A percentile compares a stretch with the other conserved stretches of the same genome.
phyloP scores from a whole-genome alignment of 768 basidiomycete species.

The Trametes cubensis region DNA sequence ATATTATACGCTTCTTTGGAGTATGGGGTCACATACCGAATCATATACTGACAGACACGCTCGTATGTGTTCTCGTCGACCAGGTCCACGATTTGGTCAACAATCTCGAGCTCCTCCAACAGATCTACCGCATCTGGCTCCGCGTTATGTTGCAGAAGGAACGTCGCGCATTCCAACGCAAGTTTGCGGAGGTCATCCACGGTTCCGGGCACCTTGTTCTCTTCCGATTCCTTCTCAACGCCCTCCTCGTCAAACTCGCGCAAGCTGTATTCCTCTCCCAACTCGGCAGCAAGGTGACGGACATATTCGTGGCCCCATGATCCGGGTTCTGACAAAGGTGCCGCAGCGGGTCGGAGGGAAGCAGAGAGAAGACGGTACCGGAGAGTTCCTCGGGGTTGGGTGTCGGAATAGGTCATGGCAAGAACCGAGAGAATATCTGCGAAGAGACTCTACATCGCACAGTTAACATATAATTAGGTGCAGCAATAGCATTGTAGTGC shows the following conservation, averaged over 20 bases:
- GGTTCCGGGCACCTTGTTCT: constrained; percentile 50
- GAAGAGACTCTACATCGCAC: constrained; percentile 71
- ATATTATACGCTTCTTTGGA: not conserved
- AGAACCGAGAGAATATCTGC: constrained; percentile 97
- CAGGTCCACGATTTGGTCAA: constrained; percentile 71
- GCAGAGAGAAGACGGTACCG: constrained; percentile 87
- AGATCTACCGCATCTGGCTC: constrained; percentile 98
- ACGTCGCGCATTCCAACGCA: constrained; percentile 82
- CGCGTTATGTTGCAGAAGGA: constrained; percentile 91
- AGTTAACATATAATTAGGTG: not conserved
- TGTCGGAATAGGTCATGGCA: constrained; percentile 99
- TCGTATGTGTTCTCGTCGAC: constrained; percentile 87
- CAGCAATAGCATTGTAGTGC: not conserved
- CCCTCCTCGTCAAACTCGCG: constrained; percentile 59
- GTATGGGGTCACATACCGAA: constrained; percentile 57
- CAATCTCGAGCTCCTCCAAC: constrained; percentile 89
- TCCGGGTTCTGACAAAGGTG: constrained; percentile 85
- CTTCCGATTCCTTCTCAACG: constrained; percentile 27
- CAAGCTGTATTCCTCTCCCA: constrained; percentile 86
- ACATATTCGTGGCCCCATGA: constrained; percentile 99
- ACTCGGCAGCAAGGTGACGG: constrained; percentile 92
- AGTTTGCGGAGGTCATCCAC: constrained; percentile 76
- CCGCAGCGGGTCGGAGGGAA: constrained; percentile 62
- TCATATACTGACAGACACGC: constrained; percentile 96
- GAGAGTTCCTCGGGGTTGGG: constrained; percentile 93